phyloP scores from a whole-genome alignment of 305 asterid genomes.

The Fraxinus latifolia region DNA sequence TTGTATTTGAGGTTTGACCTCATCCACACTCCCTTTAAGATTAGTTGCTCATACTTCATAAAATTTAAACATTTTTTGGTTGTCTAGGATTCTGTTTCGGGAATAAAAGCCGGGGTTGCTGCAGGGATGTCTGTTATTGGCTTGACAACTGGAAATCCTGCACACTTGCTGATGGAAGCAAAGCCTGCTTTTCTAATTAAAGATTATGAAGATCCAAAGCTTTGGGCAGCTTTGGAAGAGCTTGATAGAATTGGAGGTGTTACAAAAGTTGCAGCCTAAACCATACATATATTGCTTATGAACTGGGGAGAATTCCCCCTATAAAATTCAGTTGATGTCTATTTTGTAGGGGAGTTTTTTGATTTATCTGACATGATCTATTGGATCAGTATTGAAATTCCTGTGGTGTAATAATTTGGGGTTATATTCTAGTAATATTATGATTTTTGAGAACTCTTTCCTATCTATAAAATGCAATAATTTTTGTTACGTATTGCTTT shows the following conservation, averaged over 20 bases:
- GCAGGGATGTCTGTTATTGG: slow-evolving; percentile 87
- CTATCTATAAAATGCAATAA: neutral
- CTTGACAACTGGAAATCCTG: slow-evolving; percentile 76
- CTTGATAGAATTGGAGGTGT: slow-evolving; percentile 50
- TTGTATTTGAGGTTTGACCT: slow-evolving; percentile 71
- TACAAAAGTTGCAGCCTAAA: slow-evolving; percentile 19
- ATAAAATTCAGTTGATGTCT: neutral
- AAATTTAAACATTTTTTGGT: neutral
- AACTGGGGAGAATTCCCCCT: neutral
- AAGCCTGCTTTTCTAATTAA: slow-evolving; percentile 77
- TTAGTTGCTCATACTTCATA: neutral
- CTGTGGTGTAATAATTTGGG: neutral
- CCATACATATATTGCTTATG: neutral
- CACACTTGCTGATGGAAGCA: slow-evolving; percentile 58
- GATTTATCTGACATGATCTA: neutral
- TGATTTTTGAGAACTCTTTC: neutral
- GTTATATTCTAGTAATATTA: neutral
- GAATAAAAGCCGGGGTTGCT: slow-evolving; percentile 91
- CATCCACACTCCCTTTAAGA: neutral
- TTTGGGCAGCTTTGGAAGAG: slow-evolving; percentile 71
- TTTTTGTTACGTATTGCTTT: neutral
- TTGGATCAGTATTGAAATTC: neutral
- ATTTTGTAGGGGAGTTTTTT: neutral
- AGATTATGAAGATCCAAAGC: slow-evolving; percentile 79
- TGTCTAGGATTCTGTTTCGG: slow-evolving; percentile 82